phyloP scores from a whole-genome alignment of 768 basidiomycete genomes.

The Termitomyces sp. region DNA sequence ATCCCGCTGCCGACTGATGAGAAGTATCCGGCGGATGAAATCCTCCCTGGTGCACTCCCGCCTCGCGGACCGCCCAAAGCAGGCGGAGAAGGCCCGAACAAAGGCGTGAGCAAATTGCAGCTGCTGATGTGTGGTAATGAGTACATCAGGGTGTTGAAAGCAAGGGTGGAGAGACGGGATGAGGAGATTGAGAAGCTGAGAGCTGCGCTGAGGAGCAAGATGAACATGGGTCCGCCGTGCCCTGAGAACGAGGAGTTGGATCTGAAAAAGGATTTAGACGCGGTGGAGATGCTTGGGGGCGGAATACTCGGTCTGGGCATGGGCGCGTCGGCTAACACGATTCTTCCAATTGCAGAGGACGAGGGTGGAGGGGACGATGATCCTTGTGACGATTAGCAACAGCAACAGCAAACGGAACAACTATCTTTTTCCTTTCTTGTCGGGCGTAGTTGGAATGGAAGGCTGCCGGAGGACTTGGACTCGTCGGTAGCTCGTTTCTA shows the following conservation, averaged over 20 bases:
- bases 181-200: slow-evolving; percentile 67
- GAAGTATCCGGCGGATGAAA: slow-evolving; percentile 62
- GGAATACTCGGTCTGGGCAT: slow-evolving; percentile 10
- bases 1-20: slow-evolving; percentile 80
- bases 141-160: slow-evolving; percentile 73
- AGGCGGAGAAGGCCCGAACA: slow-evolving; percentile 87
- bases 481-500: not conserved
- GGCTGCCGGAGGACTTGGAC: not conserved
- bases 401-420: not conserved
- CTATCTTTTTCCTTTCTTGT: not conserved
- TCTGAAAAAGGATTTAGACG: slow-evolving; percentile 57
- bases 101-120: slow-evolving; percentile 91
- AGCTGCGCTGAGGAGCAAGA: slow-evolving; percentile 52
- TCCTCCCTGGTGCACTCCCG: slow-evolving; percentile 83
- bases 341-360: slow-evolving; percentile 11
- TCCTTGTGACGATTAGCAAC: slow-evolving; percentile 6
- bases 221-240: slow-evolving; percentile 36
- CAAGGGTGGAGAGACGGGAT: slow-evolving; percentile 74
- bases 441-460: not conserved
- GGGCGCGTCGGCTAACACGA: not conserved
- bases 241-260: slow-evolving; percentile 35
- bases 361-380: slow-evolving; percentile 10
- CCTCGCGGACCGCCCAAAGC: slow-evolving; percentile 86
- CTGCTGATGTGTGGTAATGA: slow-evolving; percentile 89
- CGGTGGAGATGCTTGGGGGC: slow-evolving; percentile 32